phyloP scores from a whole-genome alignment of 1,139 yeast species.

The Spencermartinsiella ligniputridi region DNA sequence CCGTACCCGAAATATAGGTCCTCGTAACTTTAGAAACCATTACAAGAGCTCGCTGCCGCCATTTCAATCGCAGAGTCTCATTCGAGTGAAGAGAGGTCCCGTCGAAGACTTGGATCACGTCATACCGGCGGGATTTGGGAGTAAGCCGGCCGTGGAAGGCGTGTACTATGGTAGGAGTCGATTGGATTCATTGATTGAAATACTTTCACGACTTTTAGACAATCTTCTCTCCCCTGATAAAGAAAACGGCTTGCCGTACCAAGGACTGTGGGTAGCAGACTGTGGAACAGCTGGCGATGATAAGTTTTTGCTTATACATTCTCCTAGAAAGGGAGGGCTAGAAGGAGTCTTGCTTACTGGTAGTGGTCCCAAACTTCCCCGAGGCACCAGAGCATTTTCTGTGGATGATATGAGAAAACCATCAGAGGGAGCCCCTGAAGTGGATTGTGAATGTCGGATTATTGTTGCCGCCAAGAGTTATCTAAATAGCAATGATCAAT shows the following conservation, averaged over 20 bases:
- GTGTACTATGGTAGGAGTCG: not conserved
- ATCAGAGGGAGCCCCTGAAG: slow-evolving; percentile 19
- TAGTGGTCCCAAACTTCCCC: slow-evolving; percentile 27
- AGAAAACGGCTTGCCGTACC: slow-evolving; percentile 23
- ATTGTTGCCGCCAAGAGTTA: slow-evolving; percentile 15
- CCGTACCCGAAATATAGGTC: slow-evolving; percentile 22
- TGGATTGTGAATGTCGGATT: slow-evolving; percentile 20
- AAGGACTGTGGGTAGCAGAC: slow-evolving; percentile 30
- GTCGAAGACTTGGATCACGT: slow-evolving; percentile 6
- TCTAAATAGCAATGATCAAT: slow-evolving; percentile 22
- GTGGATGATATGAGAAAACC: slow-evolving; percentile 23
- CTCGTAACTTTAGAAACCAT: slow-evolving; percentile 22
- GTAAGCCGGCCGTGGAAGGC: not conserved
- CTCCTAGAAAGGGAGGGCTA: slow-evolving; percentile 20
- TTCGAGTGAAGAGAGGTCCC: slow-evolving; percentile 12
- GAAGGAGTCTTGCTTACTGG: slow-evolving; percentile 32
- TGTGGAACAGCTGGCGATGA: slow-evolving; percentile 20
- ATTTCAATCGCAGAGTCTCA: slow-evolving; percentile 18
- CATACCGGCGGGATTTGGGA: slow-evolving; percentile 4
- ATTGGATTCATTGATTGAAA: slow-evolving; percentile 14
- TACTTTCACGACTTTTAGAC: slow-evolving; percentile 14
- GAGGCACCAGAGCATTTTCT: slow-evolving; percentile 29
- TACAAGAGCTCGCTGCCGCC: slow-evolving; percentile 17
- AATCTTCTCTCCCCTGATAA: slow-evolving; percentile 10
- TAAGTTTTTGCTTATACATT: slow-evolving; percentile 25